A percentile compares a stretch with the other conserved stretches of the same genome.
phyloP scores from a whole-genome alignment of 768 basidiomycete species.

The Russula virescens region DNA sequence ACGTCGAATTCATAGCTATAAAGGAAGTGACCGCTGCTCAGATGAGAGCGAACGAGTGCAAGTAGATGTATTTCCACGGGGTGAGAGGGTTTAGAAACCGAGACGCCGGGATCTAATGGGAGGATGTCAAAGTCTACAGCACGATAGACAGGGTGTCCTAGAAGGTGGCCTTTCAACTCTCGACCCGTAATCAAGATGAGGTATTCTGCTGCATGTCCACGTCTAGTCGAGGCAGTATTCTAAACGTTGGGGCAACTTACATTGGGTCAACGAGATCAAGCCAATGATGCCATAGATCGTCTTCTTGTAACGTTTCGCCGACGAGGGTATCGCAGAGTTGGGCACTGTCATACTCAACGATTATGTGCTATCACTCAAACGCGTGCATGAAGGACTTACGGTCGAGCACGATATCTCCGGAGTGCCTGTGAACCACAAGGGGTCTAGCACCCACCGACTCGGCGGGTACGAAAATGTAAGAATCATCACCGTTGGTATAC shows the following conservation, averaged over 20 bases:
- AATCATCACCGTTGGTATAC: slow-evolving; percentile 64
- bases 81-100: slow-evolving; percentile 64
- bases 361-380: slow-evolving; percentile 7
- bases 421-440: slow-evolving; percentile 63
- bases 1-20: slow-evolving; percentile 91
- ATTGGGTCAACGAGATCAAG: slow-evolving; percentile 67
- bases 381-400: slow-evolving; percentile 36
- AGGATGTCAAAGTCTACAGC: slow-evolving; percentile 90
- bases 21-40: slow-evolving; percentile 73
- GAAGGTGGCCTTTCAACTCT: slow-evolving; percentile 67
- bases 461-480: slow-evolving; percentile 74
- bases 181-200: slow-evolving; percentile 83
- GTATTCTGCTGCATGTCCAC: slow-evolving; percentile 70
- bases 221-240: background rate
- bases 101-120: slow-evolving; percentile 69
- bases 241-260: slow-evolving; percentile 37
- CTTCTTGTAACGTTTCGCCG: slow-evolving; percentile 55
- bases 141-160: slow-evolving; percentile 82
- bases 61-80: slow-evolving; percentile 86
- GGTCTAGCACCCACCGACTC: slow-evolving; percentile 56
- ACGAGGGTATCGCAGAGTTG: slow-evolving; percentile 37
- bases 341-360: slow-evolving; percentile 13
- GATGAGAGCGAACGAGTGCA: slow-evolving; percentile 79
- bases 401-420: slow-evolving; percentile 71
- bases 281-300: slow-evolving; percentile 72